Evolutionary conservation across 768 basidiomycete genomes (phyloP), one percentile per base, ranked within the genome.

Genomic region (Panaeolus cyanescens): DNA sequence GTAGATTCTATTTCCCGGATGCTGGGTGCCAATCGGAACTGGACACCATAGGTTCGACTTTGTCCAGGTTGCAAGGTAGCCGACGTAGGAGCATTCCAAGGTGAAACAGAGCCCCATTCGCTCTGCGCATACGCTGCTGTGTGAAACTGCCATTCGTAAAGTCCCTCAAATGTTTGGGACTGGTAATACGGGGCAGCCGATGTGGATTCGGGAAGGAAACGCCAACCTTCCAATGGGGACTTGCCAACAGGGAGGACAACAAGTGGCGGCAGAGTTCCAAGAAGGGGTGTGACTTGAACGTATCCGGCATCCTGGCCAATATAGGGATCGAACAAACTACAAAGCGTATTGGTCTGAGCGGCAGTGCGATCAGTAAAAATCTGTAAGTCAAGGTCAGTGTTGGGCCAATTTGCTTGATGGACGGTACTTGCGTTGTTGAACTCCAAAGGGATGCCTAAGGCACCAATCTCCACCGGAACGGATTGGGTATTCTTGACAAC

Each of bases 91-190:
- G 78, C 78, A 65, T 85, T 86, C 83, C 84, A 85, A 0, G 85
- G 83, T 0, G 81, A 80, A 34, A 80, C 80, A 7, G 66, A 65
- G 6, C 74, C 73, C 85, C 85, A 85, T 65, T 85, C 83, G 65
- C 83, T 81, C 63, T 84, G 72, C 12, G 84, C 83, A 65, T 83
- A 85, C 0, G 84, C 84, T 20, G 83, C 69, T 3, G 83, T 85
- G 59, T 85, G 85, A 68, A 84, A 84, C 65, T 83, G 80, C 84
- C 85, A 85, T 73, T 85, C 85, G 70, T 84, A 84, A 13, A 85
- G 67, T 0, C 78, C 85, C 65, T 86, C 85, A 64, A 86, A 86
- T 0, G 85, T 86, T 66, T 86, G 85, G 1, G 83, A 84, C 64
- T 85, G 84, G 64, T 86, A 86, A 60, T 72, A 81, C 1, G 82